These are phyloP conservation scores for Eragrostis nindensis DNA, from an alignment of 176 grass and related monocot genomes.

Conservation along the genomic window DNA sequence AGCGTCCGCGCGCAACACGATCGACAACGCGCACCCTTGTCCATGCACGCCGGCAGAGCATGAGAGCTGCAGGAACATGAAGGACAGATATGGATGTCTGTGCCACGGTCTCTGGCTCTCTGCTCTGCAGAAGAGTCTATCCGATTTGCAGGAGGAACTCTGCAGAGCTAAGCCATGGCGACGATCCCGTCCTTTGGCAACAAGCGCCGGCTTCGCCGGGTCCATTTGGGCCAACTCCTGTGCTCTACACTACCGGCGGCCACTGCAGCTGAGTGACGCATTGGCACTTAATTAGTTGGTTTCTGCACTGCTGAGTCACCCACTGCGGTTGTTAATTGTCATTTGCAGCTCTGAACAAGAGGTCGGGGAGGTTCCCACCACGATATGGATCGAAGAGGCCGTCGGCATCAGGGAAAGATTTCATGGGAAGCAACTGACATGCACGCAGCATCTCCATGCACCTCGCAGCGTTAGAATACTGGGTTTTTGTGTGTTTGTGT, in stretches of 20 bases:
- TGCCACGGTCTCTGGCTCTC: background rate
- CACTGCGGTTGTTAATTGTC: background rate
- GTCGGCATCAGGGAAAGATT: constrained; percentile 32
- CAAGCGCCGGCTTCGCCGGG: background rate
- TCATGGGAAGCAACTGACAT: constrained; percentile 37
- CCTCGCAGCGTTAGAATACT: constrained; percentile 21
- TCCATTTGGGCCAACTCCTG: background rate
- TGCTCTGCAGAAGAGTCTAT: background rate
- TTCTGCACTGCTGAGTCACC: constrained; percentile 26
- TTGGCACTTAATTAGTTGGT: background rate
- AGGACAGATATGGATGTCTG: background rate
- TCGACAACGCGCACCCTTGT: background rate
- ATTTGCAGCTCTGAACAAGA: background rate
- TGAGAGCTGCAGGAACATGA: background rate
- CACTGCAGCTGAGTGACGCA: constrained; percentile 5
- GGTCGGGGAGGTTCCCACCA: background rate
- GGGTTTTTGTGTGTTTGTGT: background rate
- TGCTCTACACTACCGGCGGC: background rate
- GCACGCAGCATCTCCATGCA: constrained; percentile 13
- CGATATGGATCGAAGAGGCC: background rate
- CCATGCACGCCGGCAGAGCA: constrained; percentile 4
- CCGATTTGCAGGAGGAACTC: background rate
- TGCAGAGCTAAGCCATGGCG: background rate
- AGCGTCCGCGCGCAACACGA: constrained; percentile 15
- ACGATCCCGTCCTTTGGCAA: background rate